Evolutionary conservation across 352 stramenopile species (phyloP).

Genomic region (Peronospora tabacina): DNA sequence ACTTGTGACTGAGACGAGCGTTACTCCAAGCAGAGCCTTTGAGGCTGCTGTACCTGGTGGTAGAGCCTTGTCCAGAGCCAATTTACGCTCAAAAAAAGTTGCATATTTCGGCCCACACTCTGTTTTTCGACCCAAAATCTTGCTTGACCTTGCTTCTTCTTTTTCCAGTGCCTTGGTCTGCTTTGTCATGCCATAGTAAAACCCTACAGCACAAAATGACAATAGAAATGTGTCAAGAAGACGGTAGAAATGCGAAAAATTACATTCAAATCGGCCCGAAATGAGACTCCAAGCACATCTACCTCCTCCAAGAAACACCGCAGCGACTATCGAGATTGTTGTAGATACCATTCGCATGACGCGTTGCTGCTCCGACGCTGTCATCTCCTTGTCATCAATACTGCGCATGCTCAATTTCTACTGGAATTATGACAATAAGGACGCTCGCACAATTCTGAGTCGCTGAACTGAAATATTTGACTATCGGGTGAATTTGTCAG

Average conservation of each 20-base stretch:
- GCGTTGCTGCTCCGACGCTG: slow-evolving; percentile 10
- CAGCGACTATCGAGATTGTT: slow-evolving; percentile 32
- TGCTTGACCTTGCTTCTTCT: slow-evolving; percentile 27
- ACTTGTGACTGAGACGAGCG: slow-evolving; percentile 35
- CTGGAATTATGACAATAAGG: not conserved
- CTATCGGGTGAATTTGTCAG: too few relatives aligned
- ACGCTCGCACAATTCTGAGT: slow-evolving; percentile 1
- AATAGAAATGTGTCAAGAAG: slow-evolving; percentile 11
- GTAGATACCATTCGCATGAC: slow-evolving; percentile 20
- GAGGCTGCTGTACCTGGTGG: slow-evolving; percentile 29
- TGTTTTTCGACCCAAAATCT: slow-evolving; percentile 13
- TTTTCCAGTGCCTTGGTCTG: slow-evolving; percentile 32
- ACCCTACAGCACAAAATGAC: slow-evolving; percentile 34
- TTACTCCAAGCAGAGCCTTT: slow-evolving; percentile 45
- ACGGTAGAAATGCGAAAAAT: not conserved
- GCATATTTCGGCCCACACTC: slow-evolving; percentile 20
- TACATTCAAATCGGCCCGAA: not conserved
- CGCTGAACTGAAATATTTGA: not conserved
- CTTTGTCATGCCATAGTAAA: slow-evolving; percentile 51
- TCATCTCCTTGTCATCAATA: slow-evolving; percentile 4
- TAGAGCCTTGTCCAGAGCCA: slow-evolving; percentile 36
- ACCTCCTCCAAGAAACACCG: slow-evolving; percentile 41
- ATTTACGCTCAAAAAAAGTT: slow-evolving; percentile 34
- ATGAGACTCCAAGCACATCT: not conserved
- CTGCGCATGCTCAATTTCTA: slow-evolving; percentile 18